phyloP scores from a whole-genome alignment of 1,284 basidiomycete genomes.

The Fomitopsis betulina region DNA sequence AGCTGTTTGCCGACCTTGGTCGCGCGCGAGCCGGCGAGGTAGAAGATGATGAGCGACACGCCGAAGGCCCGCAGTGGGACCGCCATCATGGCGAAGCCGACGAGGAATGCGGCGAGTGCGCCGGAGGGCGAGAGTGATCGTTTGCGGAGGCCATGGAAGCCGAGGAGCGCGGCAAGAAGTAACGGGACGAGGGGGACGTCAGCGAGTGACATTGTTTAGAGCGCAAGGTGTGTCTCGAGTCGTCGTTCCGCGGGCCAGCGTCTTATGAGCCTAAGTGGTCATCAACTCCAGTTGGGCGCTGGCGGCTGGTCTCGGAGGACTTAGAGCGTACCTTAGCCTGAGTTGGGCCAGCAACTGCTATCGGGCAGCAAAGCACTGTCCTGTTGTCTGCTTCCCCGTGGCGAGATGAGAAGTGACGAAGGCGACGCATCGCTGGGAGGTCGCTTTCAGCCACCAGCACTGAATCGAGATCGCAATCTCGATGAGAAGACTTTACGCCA shows the following conservation, averaged over 20 bases:
- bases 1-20: constrained; percentile 75
- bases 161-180: constrained; percentile 39
- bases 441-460: no score
- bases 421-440: no score
- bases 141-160: constrained; percentile 47
- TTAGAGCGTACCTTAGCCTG: no score
- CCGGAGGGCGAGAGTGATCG: constrained; percentile 66
- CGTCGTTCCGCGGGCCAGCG: not conserved
- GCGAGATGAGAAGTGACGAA: no score
- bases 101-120: constrained; percentile 70
- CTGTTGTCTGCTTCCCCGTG: no score
- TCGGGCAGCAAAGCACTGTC: no score
- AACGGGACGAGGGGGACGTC: constrained; percentile 30
- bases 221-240: not conserved
- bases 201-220: not conserved
- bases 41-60: constrained; percentile 74
- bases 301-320: no score
- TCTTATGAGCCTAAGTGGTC: no score
- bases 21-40: constrained; percentile 76
- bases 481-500: not conserved
- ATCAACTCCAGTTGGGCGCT: no score
- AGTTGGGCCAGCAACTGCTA: no score
- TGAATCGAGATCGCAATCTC: not conserved
- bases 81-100: constrained; percentile 66
- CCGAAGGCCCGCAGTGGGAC: constrained; percentile 66